These are phyloP conservation scores for Echria macrotheca DNA, from an alignment of 495 filamentous ascomycete species.

Conservation along the genomic window DNA sequence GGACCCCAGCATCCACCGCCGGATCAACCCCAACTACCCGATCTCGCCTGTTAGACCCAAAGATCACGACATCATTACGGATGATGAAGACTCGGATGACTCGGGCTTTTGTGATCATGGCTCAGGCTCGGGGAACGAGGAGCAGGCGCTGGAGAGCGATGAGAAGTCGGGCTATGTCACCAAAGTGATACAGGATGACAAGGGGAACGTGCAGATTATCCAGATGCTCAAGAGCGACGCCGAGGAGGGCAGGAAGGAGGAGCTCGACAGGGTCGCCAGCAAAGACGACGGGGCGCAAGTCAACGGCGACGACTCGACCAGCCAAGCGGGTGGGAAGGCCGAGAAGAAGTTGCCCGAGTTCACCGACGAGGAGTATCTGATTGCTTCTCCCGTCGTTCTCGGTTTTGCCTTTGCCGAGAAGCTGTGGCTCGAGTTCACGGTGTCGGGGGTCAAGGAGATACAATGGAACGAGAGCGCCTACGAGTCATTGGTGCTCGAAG, in stretches of 20 bases:
- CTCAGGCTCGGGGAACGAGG: conserved; percentile 33
- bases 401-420: conserved; percentile 92
- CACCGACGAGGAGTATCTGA: conserved; percentile 79
- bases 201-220: conserved; percentile 54
- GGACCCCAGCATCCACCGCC: conserved; percentile 78
- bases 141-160: conserved; percentile 39
- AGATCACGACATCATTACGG: conserved; percentile 62
- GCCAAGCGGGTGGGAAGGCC: conserved; percentile 23
- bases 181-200: conserved; percentile 61
- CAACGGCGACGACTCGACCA: conserved; percentile 38
- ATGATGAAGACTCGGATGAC: conserved; percentile 55
- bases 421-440: conserved; percentile 84
- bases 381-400: conserved; percentile 86
- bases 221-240: conserved; percentile 45
- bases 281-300: conserved; percentile 24
- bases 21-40: conserved; percentile 84
- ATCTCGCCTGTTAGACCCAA: conserved; percentile 74
- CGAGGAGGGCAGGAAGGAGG: conserved; percentile 57
- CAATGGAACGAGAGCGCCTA: conserved; percentile 29
- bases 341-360: conserved; percentile 50
- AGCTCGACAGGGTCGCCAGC: conserved; percentile 57
- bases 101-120: conserved; percentile 43
- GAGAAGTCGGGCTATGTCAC: conserved; percentile 51
- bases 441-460: conserved; percentile 62
- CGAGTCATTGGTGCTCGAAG: conserved; percentile 24